Evolutionary conservation across 345 rosid species (phyloP).

Genomic region (Draba incana): DNA sequence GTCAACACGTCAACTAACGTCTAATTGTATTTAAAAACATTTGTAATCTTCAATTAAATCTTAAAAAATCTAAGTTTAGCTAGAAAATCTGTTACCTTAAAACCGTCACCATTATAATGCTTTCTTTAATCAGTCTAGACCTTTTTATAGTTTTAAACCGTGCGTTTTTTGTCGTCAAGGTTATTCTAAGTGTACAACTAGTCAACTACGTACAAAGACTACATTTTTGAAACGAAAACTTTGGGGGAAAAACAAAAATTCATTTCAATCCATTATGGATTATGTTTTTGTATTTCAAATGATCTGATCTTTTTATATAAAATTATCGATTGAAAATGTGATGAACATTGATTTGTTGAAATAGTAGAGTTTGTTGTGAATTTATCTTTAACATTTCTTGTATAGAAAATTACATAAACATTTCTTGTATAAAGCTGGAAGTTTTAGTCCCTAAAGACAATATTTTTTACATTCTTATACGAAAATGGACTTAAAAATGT

Average conservation of each 20-base stretch:
- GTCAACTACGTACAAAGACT: not conserved
- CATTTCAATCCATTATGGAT: too few relatives aligned
- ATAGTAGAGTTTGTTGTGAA: too few relatives aligned
- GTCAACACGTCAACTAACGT: conserved; percentile 26
- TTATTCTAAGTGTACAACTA: not conserved
- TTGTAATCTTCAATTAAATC: not conserved
- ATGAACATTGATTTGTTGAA: too few relatives aligned
- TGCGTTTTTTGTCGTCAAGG: not conserved
- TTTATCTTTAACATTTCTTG: too few relatives aligned
- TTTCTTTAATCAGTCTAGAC: not conserved
- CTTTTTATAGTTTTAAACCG: not conserved
- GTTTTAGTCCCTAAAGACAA: too few relatives aligned
- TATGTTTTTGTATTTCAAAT: not conserved
- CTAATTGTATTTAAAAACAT: not conserved
- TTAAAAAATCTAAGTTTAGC: conserved; percentile 22
- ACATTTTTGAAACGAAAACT: too few relatives aligned
- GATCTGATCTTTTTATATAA: too few relatives aligned
- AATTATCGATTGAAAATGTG: too few relatives aligned
- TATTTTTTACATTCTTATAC: not conserved
- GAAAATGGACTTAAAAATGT: not conserved
- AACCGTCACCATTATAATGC: not conserved
- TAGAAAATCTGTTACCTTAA: not conserved
- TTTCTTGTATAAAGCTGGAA: too few relatives aligned
- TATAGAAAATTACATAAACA: too few relatives aligned
- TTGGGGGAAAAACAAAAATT: too few relatives aligned